Base-by-base conservation (phyloP, 2,329 filamentous ascomycete genomes). In the Paracoccidioides lutzii region DNA sequence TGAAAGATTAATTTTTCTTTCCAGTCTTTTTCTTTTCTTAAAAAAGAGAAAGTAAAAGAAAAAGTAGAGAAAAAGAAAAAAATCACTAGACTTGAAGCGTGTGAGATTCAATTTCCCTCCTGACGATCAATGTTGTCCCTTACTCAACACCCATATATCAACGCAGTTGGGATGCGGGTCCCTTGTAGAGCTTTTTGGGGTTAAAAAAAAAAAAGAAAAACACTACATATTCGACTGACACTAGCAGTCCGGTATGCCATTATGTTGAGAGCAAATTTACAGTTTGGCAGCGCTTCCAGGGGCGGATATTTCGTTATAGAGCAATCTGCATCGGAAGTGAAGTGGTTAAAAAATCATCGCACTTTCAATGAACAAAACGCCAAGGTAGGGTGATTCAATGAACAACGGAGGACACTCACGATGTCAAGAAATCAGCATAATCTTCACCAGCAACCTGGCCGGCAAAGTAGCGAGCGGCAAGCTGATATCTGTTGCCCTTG, bases 391-490 rank as follows among this genome's bases (percentile, higher is more conserved):
- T 28, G 52, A 61, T 22, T 22, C 22, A 1, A 22, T 22, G 22
- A 42, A 64, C 15, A 37, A 5, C 40, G 4, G 40, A 58, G 37
- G 33, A 55, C 53, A 76, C 85, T 79, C 77, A 88, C 84, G 79
- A 77, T 61, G 89, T 96, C 76, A 98, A 74, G 76, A 97, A 97
- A 72, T 98, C 93, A 10, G 90, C 90, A 71, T 97, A 97, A 63
- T 96, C 90, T 78, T 97, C 93, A 56, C 93, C 93, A 3, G 91
- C 97, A 57, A 97, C 87, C 78, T 98, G 93, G 48, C 82, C 78
- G 38, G 88, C 83, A 68, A 97, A 96, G 75, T 97, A 97, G 73
- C 95, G 85, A 1, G 88, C 88, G 0, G 93, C 93, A 54, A 95
- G 80, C 58, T 85, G 82, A 76, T 79, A 96, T 78, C 96, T 96